Evolutionary conservation across 345 rosid species (phyloP).

Genomic region (sweet orange (Citrus sinensis)): DVS_A1.0 CM039168.1:28652001-28652500

Average conservation of each 20-base stretch:
- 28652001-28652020: slow-evolving; percentile 49
- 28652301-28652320: slow-evolving; percentile 58
- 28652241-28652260: slow-evolving; percentile 52
- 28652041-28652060: slow-evolving; percentile 52
- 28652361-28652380: slow-evolving; percentile 53
- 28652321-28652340: slow-evolving; percentile 86
- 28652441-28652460: slow-evolving; percentile 55
- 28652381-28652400: slow-evolving; percentile 73
- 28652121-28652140: slow-evolving; percentile 62
- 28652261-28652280: slow-evolving; percentile 60
- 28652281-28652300: slow-evolving; percentile 66
- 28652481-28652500: slow-evolving; percentile 75
- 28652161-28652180: slow-evolving; percentile 63
- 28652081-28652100: slow-evolving; percentile 85
- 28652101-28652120: slow-evolving; percentile 60
- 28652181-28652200: slow-evolving; percentile 83
- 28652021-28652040: slow-evolving; percentile 71
- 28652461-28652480: slow-evolving; percentile 48
- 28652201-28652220: slow-evolving; percentile 58
- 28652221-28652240: slow-evolving; percentile 63
- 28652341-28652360: slow-evolving; percentile 65
- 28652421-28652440: slow-evolving; percentile 53
- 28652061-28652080: slow-evolving; percentile 75
- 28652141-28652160: slow-evolving; percentile 63
- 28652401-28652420: slow-evolving; percentile 75